phyloP scores from a whole-genome alignment of 1,284 basidiomycete species.

The Termitomyces sp. region DNA sequence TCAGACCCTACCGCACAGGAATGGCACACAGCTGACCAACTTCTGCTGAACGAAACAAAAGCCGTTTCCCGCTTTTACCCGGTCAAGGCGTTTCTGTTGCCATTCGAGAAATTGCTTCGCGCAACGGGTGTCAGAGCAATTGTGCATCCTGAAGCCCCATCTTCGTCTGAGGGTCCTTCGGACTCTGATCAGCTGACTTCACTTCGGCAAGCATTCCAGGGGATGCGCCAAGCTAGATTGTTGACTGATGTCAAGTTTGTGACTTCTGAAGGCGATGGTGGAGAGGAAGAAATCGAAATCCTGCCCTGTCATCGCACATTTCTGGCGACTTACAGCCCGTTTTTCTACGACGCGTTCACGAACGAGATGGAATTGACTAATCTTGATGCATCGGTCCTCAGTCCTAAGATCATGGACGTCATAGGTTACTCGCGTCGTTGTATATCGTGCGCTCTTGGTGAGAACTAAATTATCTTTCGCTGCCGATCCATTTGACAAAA shows the following conservation, averaged over 20 bases:
- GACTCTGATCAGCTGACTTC: constrained; percentile 16
- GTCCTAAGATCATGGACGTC: constrained; percentile 15
- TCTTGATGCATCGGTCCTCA: constrained; percentile 13
- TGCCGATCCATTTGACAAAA: background rate
- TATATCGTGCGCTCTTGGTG: constrained; percentile 22
- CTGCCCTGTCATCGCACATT: constrained; percentile 29
- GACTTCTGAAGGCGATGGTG: constrained; percentile 2
- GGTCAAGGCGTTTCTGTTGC: constrained; percentile 26
- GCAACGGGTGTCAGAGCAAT: constrained; percentile 28
- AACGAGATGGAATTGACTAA: constrained; percentile 18
- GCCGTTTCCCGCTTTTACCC: constrained; percentile 22
- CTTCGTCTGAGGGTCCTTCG: constrained; percentile 11
- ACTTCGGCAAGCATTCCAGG: constrained; percentile 22
- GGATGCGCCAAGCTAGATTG: constrained; percentile 22
- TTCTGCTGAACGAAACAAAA: constrained; percentile 28
- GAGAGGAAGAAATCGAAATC: constrained; percentile 9
- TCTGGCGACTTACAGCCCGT: constrained; percentile 24
- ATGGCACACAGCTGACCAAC: constrained; percentile 28
- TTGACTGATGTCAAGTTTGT: constrained; percentile 29
- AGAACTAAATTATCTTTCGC: background rate
- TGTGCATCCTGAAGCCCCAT: background rate
- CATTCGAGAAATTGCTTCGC: constrained; percentile 27
- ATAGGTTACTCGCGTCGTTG: constrained; percentile 15
- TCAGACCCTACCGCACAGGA: constrained; percentile 20
- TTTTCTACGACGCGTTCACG: constrained; percentile 27